Evolutionary conservation across 768 basidiomycete species (phyloP).

Genomic region (Sutorius australiensis): DNA sequence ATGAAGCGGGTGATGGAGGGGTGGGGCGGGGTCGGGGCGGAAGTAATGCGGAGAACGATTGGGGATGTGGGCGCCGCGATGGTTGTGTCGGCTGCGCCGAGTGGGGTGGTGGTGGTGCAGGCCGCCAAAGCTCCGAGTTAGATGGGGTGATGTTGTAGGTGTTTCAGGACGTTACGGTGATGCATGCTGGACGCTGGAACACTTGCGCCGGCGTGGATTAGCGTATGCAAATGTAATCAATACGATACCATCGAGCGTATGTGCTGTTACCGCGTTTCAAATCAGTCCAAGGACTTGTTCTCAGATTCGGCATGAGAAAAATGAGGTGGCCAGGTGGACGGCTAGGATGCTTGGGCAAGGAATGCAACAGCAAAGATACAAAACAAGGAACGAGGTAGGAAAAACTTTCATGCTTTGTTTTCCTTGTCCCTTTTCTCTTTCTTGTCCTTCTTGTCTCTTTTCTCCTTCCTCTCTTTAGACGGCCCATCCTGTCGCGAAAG

Average conservation of each 20-base stretch:
- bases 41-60: constrained; percentile 65
- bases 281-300: too few relatives aligned
- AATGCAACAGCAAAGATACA: not conserved
- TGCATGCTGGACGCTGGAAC: not conserved
- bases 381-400: not conserved
- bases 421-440: constrained; percentile 45
- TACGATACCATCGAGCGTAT: not conserved
- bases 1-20: constrained; percentile 59
- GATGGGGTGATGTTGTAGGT: too few relatives aligned
- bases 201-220: not conserved
- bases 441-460: constrained; percentile 35
- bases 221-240: not conserved
- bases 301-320: not conserved
- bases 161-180: too few relatives aligned
- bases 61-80: constrained; percentile 86
- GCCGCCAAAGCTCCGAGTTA: too few relatives aligned
- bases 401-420: constrained; percentile 38
- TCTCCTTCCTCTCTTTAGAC: constrained; percentile 38
- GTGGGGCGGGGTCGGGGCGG: constrained; percentile 4
- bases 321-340: not conserved
- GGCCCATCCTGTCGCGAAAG: constrained; percentile 27
- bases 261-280: too few relatives aligned
- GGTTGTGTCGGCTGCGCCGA: constrained; percentile 49
- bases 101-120: constrained; percentile 66
- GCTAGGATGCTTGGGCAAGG: not conserved